A percentile compares a stretch with the other conserved stretches of the same genome.
Conservation (phyloP, 306 rosid genomes). For the Crataegus laevigata region DNA sequence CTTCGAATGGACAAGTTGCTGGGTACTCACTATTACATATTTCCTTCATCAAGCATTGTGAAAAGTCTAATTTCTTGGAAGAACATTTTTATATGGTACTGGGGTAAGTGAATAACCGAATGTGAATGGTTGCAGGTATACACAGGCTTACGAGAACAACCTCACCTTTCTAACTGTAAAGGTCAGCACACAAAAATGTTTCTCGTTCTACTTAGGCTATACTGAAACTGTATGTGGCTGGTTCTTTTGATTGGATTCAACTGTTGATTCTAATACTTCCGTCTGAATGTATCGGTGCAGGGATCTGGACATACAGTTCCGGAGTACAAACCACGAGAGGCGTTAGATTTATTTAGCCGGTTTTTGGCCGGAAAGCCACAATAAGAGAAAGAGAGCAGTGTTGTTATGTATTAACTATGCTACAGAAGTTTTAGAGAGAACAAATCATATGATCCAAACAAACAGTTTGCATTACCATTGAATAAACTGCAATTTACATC, state of each 20-base stretch:
- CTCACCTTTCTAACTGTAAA: slow-evolving; percentile 75
- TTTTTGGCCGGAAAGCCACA: slow-evolving; percentile 49
- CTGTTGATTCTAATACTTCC: not conserved
- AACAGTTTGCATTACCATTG: not conserved
- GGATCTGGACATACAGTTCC: slow-evolving; percentile 97
- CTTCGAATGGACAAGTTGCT: slow-evolving; percentile 61
- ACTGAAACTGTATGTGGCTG: not conserved
- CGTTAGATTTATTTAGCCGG: slow-evolving; percentile 64
- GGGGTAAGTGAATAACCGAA: not conserved
- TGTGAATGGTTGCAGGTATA: slow-evolving; percentile 46
- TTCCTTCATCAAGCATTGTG: not conserved
- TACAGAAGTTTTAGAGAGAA: not conserved
- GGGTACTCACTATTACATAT: slow-evolving; percentile 42
- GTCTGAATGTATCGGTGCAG: slow-evolving; percentile 38
- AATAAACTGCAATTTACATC: not conserved
- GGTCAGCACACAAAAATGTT: slow-evolving; percentile 32
- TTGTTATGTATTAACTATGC: not conserved
- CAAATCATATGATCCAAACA: not conserved
- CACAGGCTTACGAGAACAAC: slow-evolving; percentile 61
- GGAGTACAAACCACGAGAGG: slow-evolving; percentile 80
- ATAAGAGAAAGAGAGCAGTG: slow-evolving; percentile 13
- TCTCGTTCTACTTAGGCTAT: not conserved
- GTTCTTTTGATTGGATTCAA: not conserved
- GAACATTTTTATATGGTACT: not conserved
- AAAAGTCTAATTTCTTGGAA: not conserved